Conservation (phyloP, 768 basidiomycete genomes). For the Termitomyces sp. region DNA sequence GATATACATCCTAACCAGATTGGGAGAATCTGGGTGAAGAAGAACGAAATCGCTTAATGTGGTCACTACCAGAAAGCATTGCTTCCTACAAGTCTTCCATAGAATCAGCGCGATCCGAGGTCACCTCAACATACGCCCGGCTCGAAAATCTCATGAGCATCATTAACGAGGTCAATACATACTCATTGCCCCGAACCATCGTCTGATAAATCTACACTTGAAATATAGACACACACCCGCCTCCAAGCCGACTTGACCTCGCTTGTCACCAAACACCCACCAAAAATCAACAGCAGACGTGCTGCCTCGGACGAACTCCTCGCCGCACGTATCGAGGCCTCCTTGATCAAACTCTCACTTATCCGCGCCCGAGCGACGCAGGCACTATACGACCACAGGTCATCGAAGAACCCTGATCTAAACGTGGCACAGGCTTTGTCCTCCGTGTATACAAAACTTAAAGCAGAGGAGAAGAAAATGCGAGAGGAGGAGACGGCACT, state of each 20-base stretch:
- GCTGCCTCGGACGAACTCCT: constrained; percentile 35
- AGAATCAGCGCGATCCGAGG: constrained; percentile 4
- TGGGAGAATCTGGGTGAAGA: constrained; percentile 8
- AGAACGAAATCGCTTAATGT: neutral
- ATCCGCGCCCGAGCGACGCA: constrained; percentile 35
- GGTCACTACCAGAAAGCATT: constrained; percentile 9
- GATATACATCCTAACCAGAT: neutral
- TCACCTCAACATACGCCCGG: neutral
- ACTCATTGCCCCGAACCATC: neutral
- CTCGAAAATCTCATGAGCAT: constrained; percentile 6
- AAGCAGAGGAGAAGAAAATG: constrained; percentile 31
- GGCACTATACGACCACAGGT: constrained; percentile 34
- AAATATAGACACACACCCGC: constrained; percentile 26
- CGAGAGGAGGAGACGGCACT: constrained; percentile 31
- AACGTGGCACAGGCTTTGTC: constrained; percentile 32
- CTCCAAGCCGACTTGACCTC: constrained; percentile 26
- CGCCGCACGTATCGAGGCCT: constrained; percentile 41
- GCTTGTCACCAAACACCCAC: constrained; percentile 25
- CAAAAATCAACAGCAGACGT: constrained; percentile 21
- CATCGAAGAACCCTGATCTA: constrained; percentile 12
- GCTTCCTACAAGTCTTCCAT: constrained; percentile 1
- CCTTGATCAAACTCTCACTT: constrained; percentile 44
- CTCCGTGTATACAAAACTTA: constrained; percentile 26
- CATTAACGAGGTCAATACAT: constrained; percentile 8
- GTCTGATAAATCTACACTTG: neutral